Base-by-base conservation (phyloP, 371 early-diverging fungal species). In the Mucor sp. region DNA sequence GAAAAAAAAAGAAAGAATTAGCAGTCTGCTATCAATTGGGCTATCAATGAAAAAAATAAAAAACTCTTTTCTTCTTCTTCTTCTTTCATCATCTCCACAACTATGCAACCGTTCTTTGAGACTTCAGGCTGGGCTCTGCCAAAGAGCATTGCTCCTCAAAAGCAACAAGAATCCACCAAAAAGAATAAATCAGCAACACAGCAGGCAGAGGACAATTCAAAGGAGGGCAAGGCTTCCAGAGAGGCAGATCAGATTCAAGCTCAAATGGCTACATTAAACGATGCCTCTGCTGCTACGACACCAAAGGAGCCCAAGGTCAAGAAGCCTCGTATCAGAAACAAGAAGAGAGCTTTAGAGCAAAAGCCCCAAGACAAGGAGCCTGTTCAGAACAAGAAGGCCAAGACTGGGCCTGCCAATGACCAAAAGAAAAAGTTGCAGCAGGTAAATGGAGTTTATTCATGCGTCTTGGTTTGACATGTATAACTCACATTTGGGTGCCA, bases 41-140 rank as follows among this genome's bases (percentile, higher is more conserved):
- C n/a, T n/a, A n/a, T n/a, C n/a, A n/a, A n/a, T n/a, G n/a, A n/a
- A n/a, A n/a, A n/a, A n/a, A n/a, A 41, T 19, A 47, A 47, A 47
- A 55, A 8, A 57, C 30, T 30, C 56, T 57, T 32, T 57, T 17
- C 2, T 55, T 17, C 17, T 58, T 43, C 27, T 33, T 50, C 15
- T 48, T 35, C n/a, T 19, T 21, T 27, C 11, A 30, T 30, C 30
- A 30, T 12, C 62, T 4, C 32, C 30, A 27, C n/a, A 28, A 25
- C 33, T 25, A 76, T 78, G 76, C 72, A 78, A 60, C 70, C 73
- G 17, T 62, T 81, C 21, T 81, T 81, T 61, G 74, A 76, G 56
- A 68, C 79, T 0, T 68, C 73, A n/a, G 79, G 79, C 11, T 81
- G 81, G 81, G 66, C 75, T 14, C 43, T 81, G 30, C 80, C 80